Evolutionary conservation across 1,139 yeast genomes (phyloP).

Genomic region (Geotrichum reessii): DNA sequence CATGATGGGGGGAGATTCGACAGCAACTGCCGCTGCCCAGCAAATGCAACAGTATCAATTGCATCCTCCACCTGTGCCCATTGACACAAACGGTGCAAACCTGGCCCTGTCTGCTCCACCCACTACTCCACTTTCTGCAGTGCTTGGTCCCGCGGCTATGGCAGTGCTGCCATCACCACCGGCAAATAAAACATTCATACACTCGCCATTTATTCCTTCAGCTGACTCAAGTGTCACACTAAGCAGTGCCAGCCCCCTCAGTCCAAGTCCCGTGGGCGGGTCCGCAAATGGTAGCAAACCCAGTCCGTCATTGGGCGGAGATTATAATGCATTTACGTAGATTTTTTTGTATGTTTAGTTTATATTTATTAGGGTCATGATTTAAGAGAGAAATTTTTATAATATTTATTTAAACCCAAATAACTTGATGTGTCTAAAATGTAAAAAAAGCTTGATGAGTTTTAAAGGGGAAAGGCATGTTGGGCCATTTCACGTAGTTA

Average conservation of each 20-base stretch:
- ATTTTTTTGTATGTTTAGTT: not conserved
- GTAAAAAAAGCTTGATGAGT: too few species aligned
- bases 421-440: not conserved
- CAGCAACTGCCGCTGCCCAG: slow-evolving; percentile 11
- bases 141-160: slow-evolving; percentile 38
- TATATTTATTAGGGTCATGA: not conserved
- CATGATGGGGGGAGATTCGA: slow-evolving; percentile 21
- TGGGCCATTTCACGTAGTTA: not conserved
- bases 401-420: not conserved
- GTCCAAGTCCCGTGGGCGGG: not conserved
- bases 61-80: slow-evolving; percentile 3
- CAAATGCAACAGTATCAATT: slow-evolving; percentile 12
- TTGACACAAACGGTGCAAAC: not conserved
- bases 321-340: not conserved
- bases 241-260: slow-evolving; percentile 1
- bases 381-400: not conserved
- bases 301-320: not conserved
- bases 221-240: slow-evolving; percentile 21
- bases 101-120: slow-evolving; percentile 18
- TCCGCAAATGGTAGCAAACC: not conserved
- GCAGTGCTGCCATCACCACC: slow-evolving; percentile 31
- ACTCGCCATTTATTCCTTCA: slow-evolving; percentile 22
- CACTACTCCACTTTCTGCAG: slow-evolving; percentile 38
- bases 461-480: too few species aligned
- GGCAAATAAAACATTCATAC: slow-evolving; percentile 21